phyloP scores from a whole-genome alignment of 495 filamentous ascomycete genomes.

The Hypomontagnella submonticulosa region DNA sequence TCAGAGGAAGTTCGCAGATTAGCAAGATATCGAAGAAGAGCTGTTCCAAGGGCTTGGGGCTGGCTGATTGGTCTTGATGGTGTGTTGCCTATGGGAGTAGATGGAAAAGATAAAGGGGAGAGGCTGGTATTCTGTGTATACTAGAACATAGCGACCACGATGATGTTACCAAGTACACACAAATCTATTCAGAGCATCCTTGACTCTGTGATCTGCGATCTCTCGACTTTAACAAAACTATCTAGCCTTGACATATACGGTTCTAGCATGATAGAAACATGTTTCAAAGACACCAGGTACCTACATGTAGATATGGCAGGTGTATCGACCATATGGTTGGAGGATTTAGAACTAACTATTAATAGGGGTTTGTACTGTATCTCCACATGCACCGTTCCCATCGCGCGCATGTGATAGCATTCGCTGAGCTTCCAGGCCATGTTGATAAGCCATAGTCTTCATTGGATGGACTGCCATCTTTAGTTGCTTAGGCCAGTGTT shows the following conservation, averaged over 20 bases:
- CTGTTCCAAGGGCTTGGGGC: neutral
- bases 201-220: neutral
- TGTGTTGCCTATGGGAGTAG: no score
- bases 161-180: no score
- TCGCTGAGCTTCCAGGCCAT: no score
- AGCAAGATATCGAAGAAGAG: slow-evolving; percentile 1
- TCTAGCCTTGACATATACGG: slow-evolving; percentile 7
- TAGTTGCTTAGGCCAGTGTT: no score
- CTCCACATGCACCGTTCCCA: slow-evolving; percentile 2
- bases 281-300: slow-evolving; percentile 23
- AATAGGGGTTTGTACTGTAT: slow-evolving; percentile 12
- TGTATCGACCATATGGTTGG: slow-evolving; percentile 11
- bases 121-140: no score
- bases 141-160: no score
- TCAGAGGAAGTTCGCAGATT: neutral
- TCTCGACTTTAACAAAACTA: slow-evolving; percentile 1
- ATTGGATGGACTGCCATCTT: no score
- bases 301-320: slow-evolving; percentile 1
- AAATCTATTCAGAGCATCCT: no score
- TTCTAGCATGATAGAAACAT: slow-evolving; percentile 15
- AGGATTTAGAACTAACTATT: slow-evolving; percentile 27
- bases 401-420: slow-evolving; percentile 6
- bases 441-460: no score
- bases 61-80: no score
- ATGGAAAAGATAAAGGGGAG: no score